A percentile compares a stretch with the other conserved stretches of the same genome.
These are phyloP conservation scores for Colletotrichum sp. DNA, from an alignment of 2,329 filamentous ascomycete genomes.

Conservation along the genomic window DNA sequence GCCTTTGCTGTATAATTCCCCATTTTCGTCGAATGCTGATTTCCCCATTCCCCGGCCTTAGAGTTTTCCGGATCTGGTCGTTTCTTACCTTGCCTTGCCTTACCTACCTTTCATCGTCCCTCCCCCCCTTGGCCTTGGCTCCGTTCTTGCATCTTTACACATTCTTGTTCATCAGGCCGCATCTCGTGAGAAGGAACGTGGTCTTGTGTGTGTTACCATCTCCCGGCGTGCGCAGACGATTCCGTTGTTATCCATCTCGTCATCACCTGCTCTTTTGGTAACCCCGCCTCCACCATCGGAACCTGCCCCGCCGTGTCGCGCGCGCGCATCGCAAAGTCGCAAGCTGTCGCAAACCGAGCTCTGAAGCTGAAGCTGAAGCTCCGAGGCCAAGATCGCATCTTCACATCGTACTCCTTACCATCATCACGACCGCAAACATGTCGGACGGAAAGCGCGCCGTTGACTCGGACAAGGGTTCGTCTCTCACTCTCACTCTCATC, in stretches of 20 bases:
- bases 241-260: neutral
- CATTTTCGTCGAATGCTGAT: neutral
- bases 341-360: neutral
- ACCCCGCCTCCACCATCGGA: conserved; percentile 20
- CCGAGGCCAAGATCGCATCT: neutral
- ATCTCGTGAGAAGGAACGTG: neutral
- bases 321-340: neutral
- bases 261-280: neutral
- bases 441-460: conserved; percentile 33
- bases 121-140: neutral
- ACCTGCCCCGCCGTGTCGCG: neutral
- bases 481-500: neutral
- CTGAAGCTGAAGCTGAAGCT: neutral
- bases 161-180: neutral
- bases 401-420: neutral
- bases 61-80: neutral
- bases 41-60: neutral
- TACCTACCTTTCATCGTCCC: neutral
- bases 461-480: conserved; percentile 43
- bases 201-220: neutral
- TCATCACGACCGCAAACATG: conserved; percentile 1
- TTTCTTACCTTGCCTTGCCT: neutral
- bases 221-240: neutral
- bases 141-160: neutral
- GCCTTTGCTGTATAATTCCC: neutral